Base-by-base conservation (phyloP, 2,329 filamentous ascomycete species). In the Fusarium aywerte region DNA sequence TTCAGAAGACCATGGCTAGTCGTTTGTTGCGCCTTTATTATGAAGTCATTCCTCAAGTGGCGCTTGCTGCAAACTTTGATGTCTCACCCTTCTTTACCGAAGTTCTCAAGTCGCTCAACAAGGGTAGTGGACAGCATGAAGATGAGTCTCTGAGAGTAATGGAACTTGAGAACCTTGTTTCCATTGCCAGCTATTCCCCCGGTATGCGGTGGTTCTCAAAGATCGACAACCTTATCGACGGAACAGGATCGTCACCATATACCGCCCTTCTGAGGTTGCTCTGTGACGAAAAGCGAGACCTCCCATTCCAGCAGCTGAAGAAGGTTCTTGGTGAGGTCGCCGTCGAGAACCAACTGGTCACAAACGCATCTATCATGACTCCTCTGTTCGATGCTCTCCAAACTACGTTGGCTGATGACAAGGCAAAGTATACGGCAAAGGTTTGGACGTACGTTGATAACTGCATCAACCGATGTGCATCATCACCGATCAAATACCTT, bases 181-280 rank as follows among this genome's bases (percentile, higher is more conserved):
- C 89, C 29, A 92, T 97, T 75, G 93, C 94, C 5, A 87, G 89
- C 65, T 88, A 90, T 71, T 96, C 93, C 4, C 89, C 92, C 1
- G 89, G 90, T 7, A 96, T 97, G 89, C 89, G 91, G 65, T 98
- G 95, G 95, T 97, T 96, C 81, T 85, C 91, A 65, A 94, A 92
- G 73, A 86, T 81, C 59, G 87, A 90, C 67, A 84, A 84, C 1
- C 81, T 91, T n/a, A 75, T 78, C 2, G 80, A 87, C 36, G 71
- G 72, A 18, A 64, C 64, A 10, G 60, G 67, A 8, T 71, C 70
- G 4, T 92, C 91, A 5, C 90, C 91, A 0, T 92, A 93, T 65
- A 87, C 87, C n/a, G 88, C 89, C 0, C 83, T 95, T 21, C 77
- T 95, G 7, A 87, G 84, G 60, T 70, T 80, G 5, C 67, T 79